Conservation (phyloP, 2,329 filamentous ascomycete genomes). For the Pleomassaria siparia region DNA sequence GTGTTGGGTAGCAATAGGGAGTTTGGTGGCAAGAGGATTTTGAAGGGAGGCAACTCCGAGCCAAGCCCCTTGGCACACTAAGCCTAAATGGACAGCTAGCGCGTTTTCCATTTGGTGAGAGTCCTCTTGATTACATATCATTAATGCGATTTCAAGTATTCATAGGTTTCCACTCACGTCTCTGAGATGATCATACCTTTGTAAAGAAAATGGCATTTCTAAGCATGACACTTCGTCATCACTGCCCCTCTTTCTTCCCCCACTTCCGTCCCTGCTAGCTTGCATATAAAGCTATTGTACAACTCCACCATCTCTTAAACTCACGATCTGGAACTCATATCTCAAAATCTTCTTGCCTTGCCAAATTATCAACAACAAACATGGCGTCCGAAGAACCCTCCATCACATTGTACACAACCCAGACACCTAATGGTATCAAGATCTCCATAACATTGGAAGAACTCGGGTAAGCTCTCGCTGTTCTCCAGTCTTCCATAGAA, state of each 20-base stretch:
- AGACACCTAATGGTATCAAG: slow-evolving; percentile 90
- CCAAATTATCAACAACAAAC: slow-evolving; percentile 4
- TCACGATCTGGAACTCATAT: background rate
- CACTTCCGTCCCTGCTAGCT: slow-evolving; percentile 15
- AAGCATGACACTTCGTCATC: slow-evolving; percentile 30
- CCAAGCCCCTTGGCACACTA: background rate
- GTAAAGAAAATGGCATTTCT: slow-evolving; percentile 19
- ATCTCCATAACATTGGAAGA: slow-evolving; percentile 85
- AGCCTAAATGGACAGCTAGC: background rate
- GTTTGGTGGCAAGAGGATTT: no score
- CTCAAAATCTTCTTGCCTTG: background rate
- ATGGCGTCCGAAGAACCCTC: slow-evolving; percentile 50
- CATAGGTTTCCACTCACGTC: no score
- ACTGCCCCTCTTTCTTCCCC: slow-evolving; percentile 24
- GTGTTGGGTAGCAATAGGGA: no score
- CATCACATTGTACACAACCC: slow-evolving; percentile 78
- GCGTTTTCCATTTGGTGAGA: no score
- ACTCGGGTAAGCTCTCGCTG: slow-evolving; percentile 58
- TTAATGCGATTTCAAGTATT: background rate
- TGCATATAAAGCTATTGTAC: slow-evolving; percentile 11
- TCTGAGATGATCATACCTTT: background rate
- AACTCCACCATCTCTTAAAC: background rate
- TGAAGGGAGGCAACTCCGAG: background rate
- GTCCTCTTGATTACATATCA: background rate
- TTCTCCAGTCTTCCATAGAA: no score